phyloP scores from a whole-genome alignment of 2,329 filamentous ascomycete species.

The Pestalotiopsis sp. region DNA sequence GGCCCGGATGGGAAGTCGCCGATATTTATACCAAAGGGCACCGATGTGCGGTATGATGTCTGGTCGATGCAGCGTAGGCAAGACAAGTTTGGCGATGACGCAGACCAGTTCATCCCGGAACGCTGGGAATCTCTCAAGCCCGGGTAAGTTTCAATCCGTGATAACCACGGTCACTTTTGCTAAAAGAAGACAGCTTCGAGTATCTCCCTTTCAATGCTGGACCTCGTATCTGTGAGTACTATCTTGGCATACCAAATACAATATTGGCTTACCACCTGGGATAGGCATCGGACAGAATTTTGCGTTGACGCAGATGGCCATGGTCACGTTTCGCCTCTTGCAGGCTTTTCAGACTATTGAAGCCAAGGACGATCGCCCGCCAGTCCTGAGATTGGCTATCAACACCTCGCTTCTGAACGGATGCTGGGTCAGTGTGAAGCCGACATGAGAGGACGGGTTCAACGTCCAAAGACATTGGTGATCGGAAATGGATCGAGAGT shows the following conservation, averaged over 20 bases:
- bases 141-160: slow-evolving; percentile 19
- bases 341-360: slow-evolving; percentile 32
- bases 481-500: no score
- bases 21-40: slow-evolving; percentile 33
- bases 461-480: neutral
- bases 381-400: slow-evolving; percentile 28
- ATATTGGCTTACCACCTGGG: neutral
- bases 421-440: slow-evolving; percentile 30
- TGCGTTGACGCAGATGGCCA: slow-evolving; percentile 32
- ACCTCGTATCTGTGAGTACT: slow-evolving; percentile 35
- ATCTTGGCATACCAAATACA: neutral
- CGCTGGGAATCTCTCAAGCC: slow-evolving; percentile 32
- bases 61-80: slow-evolving; percentile 36
- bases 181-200: slow-evolving; percentile 27
- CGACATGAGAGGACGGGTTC: slow-evolving; percentile 8
- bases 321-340: slow-evolving; percentile 31
- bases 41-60: slow-evolving; percentile 26
- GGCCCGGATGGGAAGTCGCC: slow-evolving; percentile 34
- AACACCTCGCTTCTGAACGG: slow-evolving; percentile 32
- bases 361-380: slow-evolving; percentile 26
- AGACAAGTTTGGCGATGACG: slow-evolving; percentile 38
- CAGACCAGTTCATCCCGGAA: slow-evolving; percentile 38
- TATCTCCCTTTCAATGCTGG: slow-evolving; percentile 41
- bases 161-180: neutral
- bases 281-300: slow-evolving; percentile 38